Conservation (phyloP, 2,329 filamentous ascomycete genomes). For the Fusarium sublunatum region DNA sequence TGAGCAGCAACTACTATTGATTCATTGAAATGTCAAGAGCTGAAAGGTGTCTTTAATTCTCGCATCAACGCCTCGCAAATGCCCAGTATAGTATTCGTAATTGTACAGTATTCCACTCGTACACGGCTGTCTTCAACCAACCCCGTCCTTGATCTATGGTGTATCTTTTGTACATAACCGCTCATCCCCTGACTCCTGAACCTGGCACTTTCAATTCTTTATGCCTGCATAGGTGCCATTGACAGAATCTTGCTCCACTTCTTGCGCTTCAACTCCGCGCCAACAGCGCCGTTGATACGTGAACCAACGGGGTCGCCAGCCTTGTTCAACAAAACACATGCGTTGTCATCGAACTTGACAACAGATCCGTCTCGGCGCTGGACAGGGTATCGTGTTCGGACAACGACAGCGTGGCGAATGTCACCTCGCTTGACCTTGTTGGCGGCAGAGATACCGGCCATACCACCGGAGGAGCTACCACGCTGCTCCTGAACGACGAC, state of each 20-base stretch:
- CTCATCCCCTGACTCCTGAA: conserved; percentile 1
- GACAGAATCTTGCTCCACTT: conserved; percentile 99
- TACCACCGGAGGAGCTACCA: conserved; percentile 76
- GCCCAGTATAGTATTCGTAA: conserved; percentile 48
- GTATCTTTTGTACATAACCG: conserved; percentile 32
- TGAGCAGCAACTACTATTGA: conserved; percentile 5
- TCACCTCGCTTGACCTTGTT: conserved; percentile 97
- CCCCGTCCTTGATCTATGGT: conserved; percentile 12
- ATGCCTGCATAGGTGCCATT: conserved; percentile 80
- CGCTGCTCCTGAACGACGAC: conserved; percentile 98
- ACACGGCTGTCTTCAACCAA: conserved; percentile 28
- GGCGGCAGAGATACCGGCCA: conserved; percentile 76
- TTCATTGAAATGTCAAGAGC: conserved; percentile 23
- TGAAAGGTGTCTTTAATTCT: conserved; percentile 44
- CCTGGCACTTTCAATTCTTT: conserved; percentile 29
- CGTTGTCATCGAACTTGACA: conserved; percentile 96
- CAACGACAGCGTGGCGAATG: conserved; percentile 94
- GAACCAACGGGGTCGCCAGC: conserved; percentile 94
- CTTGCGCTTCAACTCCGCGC: conserved; percentile 86
- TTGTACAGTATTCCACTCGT: conserved; percentile 50
- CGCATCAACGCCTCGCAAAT: conserved; percentile 53
- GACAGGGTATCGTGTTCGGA: conserved; percentile 88
- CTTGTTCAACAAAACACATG: conserved; percentile 97
- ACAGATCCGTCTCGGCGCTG: conserved; percentile 90
- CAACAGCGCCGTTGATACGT: conserved; percentile 91